These are phyloP conservation scores for Ascoidea rubescens DNA, from an alignment of 805 yeast species.

Conservation along the genomic window DNA sequence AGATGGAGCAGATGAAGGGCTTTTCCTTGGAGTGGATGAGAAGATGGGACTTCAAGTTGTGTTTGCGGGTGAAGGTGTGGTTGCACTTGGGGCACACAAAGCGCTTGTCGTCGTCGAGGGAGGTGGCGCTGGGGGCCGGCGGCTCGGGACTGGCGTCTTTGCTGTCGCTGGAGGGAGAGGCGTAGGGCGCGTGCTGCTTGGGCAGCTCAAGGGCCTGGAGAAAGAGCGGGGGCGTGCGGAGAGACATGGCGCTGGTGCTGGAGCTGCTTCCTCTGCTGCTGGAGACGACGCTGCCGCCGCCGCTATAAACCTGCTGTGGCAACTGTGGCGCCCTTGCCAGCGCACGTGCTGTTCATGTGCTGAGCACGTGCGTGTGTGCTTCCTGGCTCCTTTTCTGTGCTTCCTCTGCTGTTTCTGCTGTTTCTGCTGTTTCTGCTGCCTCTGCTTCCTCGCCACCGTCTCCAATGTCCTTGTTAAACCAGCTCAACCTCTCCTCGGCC, in stretches of 20 bases:
- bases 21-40: slow-evolving; percentile 52
- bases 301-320: too few relatives aligned
- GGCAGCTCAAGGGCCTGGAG: slow-evolving; percentile 5
- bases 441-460: background rate
- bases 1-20: slow-evolving; percentile 49
- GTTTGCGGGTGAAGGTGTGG: slow-evolving; percentile 56
- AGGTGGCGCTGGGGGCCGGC: background rate
- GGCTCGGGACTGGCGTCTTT: background rate
- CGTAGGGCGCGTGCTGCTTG: slow-evolving; percentile 10
- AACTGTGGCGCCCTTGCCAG: background rate
- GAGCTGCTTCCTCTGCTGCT: background rate
- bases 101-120: slow-evolving; percentile 17
- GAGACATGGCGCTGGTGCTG: background rate
- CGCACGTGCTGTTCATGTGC: background rate
- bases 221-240: background rate
- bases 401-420: background rate
- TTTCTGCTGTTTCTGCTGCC: background rate
- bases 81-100: slow-evolving; percentile 45
- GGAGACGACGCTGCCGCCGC: too few relatives aligned
- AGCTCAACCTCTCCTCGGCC: background rate
- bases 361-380: background rate
- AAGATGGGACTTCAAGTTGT: slow-evolving; percentile 60
- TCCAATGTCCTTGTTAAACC: background rate
- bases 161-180: slow-evolving; percentile 3
- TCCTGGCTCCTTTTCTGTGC: background rate